A percentile compares a stretch with the other conserved stretches of the same genome.
Evolutionary conservation across 2,329 filamentous ascomycete genomes (phyloP).

Genomic region (Claviceps sp.): DNA sequence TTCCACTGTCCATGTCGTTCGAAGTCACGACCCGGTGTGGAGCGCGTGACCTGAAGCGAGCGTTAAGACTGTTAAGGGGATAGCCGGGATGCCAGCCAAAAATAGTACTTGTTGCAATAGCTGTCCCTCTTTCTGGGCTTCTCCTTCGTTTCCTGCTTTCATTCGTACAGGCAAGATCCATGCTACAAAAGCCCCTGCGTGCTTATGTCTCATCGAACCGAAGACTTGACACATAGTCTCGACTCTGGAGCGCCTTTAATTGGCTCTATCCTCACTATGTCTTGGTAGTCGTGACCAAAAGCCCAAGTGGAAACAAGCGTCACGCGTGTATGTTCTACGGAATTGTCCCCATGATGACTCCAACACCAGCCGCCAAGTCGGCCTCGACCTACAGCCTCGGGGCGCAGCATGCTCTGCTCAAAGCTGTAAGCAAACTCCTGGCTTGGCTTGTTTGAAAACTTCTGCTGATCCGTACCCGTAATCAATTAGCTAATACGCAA

Average conservation of each 20-base stretch:
- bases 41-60: no score
- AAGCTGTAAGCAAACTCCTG: slow-evolving; percentile 31
- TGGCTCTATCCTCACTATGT: neutral
- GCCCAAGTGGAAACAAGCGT: neutral
- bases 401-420: slow-evolving; percentile 41
- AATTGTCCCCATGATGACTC: neutral
- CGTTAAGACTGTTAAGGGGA: no score
- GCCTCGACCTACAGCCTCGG: slow-evolving; percentile 27
- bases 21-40: no score
- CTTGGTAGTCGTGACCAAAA: neutral
- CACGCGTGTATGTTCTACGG: neutral
- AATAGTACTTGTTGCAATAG: no score
- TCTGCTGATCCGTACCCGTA: neutral
- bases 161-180: no score
- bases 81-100: no score
- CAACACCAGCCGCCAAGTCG: neutral
- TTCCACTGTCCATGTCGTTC: no score
- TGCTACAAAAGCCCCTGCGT: no score
- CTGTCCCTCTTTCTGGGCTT: no score
- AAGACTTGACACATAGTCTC: neutral
- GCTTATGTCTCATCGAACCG: neutral
- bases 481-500: slow-evolving; percentile 3
- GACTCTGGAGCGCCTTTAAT: neutral
- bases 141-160: no score
- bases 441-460: neutral